Base-by-base conservation (phyloP, 2,329 filamentous ascomycete genomes). In the Talaromyces albobiverticillius region DNA sequence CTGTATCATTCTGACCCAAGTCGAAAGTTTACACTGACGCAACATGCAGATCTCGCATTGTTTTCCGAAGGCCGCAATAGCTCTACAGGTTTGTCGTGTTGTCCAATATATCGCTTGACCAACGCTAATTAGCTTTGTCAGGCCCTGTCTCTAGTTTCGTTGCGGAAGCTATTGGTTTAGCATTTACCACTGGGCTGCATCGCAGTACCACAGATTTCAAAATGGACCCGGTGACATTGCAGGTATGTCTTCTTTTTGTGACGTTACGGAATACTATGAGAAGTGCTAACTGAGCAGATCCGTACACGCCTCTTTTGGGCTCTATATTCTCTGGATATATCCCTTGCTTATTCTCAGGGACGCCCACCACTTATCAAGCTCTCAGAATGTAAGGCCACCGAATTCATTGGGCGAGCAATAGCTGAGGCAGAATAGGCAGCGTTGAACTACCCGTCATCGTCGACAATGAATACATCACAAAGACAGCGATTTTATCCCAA, bases 291-390 rank as follows among this genome's bases (percentile, higher is more conserved):
- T 46, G 7, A 7, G 4, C 16, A 46, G 43, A 46, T 46, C 43
- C 43, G 43, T 22, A 46, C 43, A 31, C 43, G 43, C 14, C 43
- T 46, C 43, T 46, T 46, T 46, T 46, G 43, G 43, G 43, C 43
- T 32, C 10, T 46, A 46, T 46, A 46, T 46, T 46, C 43, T 18
- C 26, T 46, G 9, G 43, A 46, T 25, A 46, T 46, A 5, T 46
- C 43, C 26, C 43, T 46, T 46, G 23, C 43, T 13, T 46, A 46
- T 31, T 46, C 43, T 20, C 43, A 46, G 16, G 43, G 43, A 2
- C 43, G 43, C 9, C 43, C 43, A 18, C 43, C 43, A 46, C 43
- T 46, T 20, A 46, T 46, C n/a, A 46, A 20, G 16, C 16, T 46
- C 3, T 46, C 43, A n/a, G 43, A 46, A 22, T 46, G 43, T 32